Percentiles rank a stretch among this genome's conserved stretches.
Evolutionary conservation across 2,329 filamentous ascomycete genomes (phyloP).

Genomic region (Epichloe typhina): DNA sequence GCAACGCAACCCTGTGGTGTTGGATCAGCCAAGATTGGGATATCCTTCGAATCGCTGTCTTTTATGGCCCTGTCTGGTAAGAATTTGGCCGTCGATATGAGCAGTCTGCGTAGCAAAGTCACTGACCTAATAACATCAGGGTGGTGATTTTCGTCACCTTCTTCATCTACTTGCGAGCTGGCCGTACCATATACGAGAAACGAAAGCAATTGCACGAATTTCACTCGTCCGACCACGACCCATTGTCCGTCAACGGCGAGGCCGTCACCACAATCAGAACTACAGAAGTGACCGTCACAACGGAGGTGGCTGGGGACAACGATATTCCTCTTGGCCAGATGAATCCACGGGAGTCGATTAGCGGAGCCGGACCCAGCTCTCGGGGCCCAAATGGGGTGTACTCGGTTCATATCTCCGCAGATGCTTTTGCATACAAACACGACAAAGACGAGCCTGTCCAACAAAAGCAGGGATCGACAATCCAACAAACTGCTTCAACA

Average conservation of each 20-base stretch:
- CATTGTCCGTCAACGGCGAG: slow-evolving; percentile 26
- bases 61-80: slow-evolving; percentile 61
- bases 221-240: slow-evolving; percentile 31
- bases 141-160: slow-evolving; percentile 47
- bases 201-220: slow-evolving; percentile 48
- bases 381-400: slow-evolving; percentile 22
- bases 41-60: slow-evolving; percentile 57
- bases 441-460: slow-evolving; percentile 13
- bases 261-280: slow-evolving; percentile 38
- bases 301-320: slow-evolving; percentile 23
- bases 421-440: neutral
- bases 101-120: neutral
- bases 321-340: slow-evolving; percentile 15
- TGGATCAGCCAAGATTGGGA: slow-evolving; percentile 60
- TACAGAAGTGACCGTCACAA: slow-evolving; percentile 52
- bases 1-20: slow-evolving; percentile 68
- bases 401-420: slow-evolving; percentile 37
- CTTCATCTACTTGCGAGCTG: slow-evolving; percentile 53
- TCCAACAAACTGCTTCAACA: slow-evolving; percentile 7
- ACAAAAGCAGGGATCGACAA: slow-evolving; percentile 15
- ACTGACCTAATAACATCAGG: slow-evolving; percentile 24
- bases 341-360: slow-evolving; percentile 8
- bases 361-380: slow-evolving; percentile 3
- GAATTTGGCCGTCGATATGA: neutral
- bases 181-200: slow-evolving; percentile 53